Base-by-base conservation (phyloP, 2,329 filamentous ascomycete species). In the Aspergillus eucalypticola region DNA sequence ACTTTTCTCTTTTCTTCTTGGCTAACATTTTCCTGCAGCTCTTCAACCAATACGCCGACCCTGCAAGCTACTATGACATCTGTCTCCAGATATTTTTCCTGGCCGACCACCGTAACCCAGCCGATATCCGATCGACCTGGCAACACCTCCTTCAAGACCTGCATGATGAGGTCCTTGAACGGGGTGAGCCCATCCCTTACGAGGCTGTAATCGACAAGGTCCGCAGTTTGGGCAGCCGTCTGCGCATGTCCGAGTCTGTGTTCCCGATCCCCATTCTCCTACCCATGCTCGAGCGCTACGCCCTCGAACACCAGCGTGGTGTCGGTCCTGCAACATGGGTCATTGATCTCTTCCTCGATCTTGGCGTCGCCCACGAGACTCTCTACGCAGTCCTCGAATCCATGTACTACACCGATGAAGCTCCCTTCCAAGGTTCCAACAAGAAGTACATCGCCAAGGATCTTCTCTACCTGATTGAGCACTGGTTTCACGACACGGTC, bases 21-120 rank as follows among this genome's bases (percentile, higher is more conserved):
- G 10, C 32, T 25, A 64, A 72, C 64, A 60, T 63, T 25, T 8
- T 35, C 53, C 58, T 27, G 3, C 70, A 96, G 88, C 86, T 99
- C n/a, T 99, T 92, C 79, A 96, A 98, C 73, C 82, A 87, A 64
- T 99, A 92, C 70, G 92, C 93, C 58, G 93, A 97, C 71, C 89
- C 91, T 70, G 95, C 92, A 2, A 89, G 88, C 53, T 99, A 99
- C 82, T 94, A 92, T 78, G 95, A 98, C 73, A 85, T 99, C 54
- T 96, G 91, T 73, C 85, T 99, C 8, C 83, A 94, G 61, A 96
- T 99, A 70, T 98, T 93, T 80, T 90, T 96, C 75, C 86, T 90
- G 1, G 94, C 94, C 49, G 92, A 98, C 75, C 91, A 96, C 80
- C 90, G 94, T 68, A 96, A 94, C 70, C 84, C 91, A 1, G 88